phyloP scores from a whole-genome alignment of 139 green algal species.

The Zygnema cylindricum region DNA sequence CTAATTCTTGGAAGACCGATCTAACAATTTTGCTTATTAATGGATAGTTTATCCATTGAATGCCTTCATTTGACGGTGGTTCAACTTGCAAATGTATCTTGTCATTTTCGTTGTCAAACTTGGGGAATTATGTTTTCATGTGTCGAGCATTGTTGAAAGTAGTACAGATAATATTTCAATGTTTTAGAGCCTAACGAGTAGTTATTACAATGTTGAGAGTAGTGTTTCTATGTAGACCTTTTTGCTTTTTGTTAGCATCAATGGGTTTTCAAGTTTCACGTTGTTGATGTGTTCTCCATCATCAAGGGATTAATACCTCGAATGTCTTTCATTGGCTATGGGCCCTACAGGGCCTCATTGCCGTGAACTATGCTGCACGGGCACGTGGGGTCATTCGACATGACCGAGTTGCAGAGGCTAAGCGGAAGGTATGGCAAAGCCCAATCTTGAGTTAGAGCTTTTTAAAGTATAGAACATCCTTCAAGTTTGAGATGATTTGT shows the following conservation, averaged over 20 bases:
- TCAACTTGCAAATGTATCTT: too few relatives aligned
- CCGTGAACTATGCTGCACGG: slow-evolving; percentile 85
- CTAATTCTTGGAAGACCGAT: too few relatives aligned
- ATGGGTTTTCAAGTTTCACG: background rate
- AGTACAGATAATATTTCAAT: background rate
- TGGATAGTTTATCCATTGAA: too few relatives aligned
- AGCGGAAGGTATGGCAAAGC: slow-evolving; percentile 43
- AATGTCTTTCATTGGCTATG: background rate
- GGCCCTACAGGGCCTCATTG: slow-evolving; percentile 42
- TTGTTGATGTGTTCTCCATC: background rate
- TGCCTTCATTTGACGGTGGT: too few relatives aligned
- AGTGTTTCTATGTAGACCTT: background rate
- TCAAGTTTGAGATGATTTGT: too few relatives aligned
- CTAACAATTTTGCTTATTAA: too few relatives aligned
- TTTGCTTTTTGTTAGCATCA: background rate
- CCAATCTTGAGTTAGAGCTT: background rate
- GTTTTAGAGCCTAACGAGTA: background rate
- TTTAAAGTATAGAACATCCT: too few relatives aligned
- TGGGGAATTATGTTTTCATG: too few relatives aligned
- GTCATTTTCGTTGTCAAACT: too few relatives aligned
- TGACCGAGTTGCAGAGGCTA: slow-evolving; percentile 78
- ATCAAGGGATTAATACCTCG: too few relatives aligned
- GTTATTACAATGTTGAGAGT: background rate
- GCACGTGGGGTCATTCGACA: slow-evolving; percentile 78
- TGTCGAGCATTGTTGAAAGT: too few relatives aligned